A percentile compares a stretch with the other conserved stretches of the same genome.
Evolutionary conservation across 2,329 filamentous ascomycete genomes (phyloP).

Genomic region (Phoma sp.): DNA sequence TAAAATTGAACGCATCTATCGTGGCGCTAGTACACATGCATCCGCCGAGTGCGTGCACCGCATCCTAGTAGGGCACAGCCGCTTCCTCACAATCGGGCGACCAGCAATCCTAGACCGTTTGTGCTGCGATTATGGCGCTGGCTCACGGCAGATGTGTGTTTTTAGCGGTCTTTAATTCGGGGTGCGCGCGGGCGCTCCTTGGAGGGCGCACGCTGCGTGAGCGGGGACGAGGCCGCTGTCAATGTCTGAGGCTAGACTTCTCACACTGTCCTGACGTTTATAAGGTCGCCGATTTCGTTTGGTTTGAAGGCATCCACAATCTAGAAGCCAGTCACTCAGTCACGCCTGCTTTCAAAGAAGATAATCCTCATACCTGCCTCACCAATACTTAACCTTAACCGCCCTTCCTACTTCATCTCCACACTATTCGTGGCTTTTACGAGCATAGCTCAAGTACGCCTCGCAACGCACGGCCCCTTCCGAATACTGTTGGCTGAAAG

Average conservation of each 20-base stretch:
- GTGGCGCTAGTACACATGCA: slow-evolving; percentile 7
- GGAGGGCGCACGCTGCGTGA: slow-evolving; percentile 6
- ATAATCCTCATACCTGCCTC: background rate
- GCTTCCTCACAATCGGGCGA: slow-evolving; percentile 5
- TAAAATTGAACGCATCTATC: slow-evolving; percentile 1
- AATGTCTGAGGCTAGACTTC: slow-evolving; percentile 12
- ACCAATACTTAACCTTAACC: background rate
- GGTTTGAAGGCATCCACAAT: background rate
- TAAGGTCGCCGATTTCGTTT: slow-evolving; percentile 11
- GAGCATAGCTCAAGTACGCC: slow-evolving; percentile 10
- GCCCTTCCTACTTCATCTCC: background rate
- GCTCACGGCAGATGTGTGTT: slow-evolving; percentile 8
- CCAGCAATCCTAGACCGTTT: slow-evolving; percentile 2
- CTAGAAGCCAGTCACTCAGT: background rate
- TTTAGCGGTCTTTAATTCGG: background rate
- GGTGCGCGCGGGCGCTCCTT: background rate
- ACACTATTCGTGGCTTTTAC: background rate
- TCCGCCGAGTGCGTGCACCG: slow-evolving; percentile 4
- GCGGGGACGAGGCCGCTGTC: slow-evolving; percentile 10
- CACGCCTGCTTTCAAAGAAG: background rate
- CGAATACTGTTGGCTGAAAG: slow-evolving; percentile 9
- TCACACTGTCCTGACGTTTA: slow-evolving; percentile 14
- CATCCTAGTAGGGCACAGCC: slow-evolving; percentile 15
- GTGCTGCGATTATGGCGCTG: slow-evolving; percentile 6
- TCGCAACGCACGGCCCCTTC: slow-evolving; percentile 10